Percentiles rank a stretch among this genome's conserved stretches.
phyloP scores from a whole-genome alignment of 176 grass and related monocot genomes.

The Puccinellia tenuiflora region DNA sequence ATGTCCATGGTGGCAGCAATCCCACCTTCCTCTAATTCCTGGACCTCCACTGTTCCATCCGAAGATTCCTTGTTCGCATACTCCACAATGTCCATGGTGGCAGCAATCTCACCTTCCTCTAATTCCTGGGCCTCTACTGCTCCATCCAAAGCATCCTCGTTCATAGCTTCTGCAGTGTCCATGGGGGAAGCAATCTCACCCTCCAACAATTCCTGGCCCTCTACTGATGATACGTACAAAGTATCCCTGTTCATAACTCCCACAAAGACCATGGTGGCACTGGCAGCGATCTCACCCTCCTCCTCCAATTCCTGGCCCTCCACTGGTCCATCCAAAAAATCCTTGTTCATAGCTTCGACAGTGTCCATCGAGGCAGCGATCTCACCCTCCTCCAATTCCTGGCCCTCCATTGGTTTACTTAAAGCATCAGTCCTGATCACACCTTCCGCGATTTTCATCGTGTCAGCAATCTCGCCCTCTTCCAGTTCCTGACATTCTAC shows the following conservation, averaged over 20 bases:
- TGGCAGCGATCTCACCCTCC: neutral
- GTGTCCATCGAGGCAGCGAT: neutral
- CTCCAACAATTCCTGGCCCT: neutral
- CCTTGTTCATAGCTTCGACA: neutral
- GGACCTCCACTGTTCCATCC: neutral
- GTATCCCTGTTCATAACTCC: neutral
- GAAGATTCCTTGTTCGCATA: neutral
- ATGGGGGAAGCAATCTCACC: neutral
- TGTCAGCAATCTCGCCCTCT: neutral
- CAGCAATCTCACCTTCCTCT: neutral
- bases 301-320: neutral
- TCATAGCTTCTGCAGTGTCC: neutral
- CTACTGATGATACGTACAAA: neutral
- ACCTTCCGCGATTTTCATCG: neutral
- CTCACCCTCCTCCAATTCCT: neutral
- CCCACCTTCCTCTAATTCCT: constrained; percentile 6
- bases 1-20: neutral
- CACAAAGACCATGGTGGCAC: neutral
- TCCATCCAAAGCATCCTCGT: neutral
- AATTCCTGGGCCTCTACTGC: neutral
- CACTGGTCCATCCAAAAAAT: neutral
- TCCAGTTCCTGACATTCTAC: neutral
- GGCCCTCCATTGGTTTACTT: neutral
- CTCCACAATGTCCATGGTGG: neutral
- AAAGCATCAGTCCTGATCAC: neutral